Conservation (phyloP, 306 rosid genomes). For the Trifolium dubium region DNA sequence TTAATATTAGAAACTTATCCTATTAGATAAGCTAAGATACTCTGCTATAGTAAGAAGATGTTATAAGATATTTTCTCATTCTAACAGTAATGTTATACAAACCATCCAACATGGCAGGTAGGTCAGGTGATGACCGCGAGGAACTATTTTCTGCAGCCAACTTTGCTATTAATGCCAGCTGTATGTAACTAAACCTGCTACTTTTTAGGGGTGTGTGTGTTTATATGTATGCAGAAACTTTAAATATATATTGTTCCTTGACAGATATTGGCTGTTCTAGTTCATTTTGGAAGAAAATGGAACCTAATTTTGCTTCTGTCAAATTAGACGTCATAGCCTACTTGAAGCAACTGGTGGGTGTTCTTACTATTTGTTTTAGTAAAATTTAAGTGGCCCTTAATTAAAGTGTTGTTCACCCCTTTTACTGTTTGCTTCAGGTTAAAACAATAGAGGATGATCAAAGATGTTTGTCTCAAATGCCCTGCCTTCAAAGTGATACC, state of each 20-base stretch:
- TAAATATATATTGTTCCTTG: constrained; percentile 22
- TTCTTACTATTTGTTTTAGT: constrained; percentile 33
- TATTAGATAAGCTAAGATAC: neutral
- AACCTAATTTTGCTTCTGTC: constrained; percentile 64
- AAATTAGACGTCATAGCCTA: constrained; percentile 53
- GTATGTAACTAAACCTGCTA: constrained; percentile 56
- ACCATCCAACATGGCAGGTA: constrained; percentile 59
- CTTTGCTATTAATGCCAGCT: constrained; percentile 66
- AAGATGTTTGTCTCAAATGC: constrained; percentile 51
- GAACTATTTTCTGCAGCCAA: constrained; percentile 77
- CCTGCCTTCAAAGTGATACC: constrained; percentile 50
- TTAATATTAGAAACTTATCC: neutral
- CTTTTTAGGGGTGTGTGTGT: constrained; percentile 14
- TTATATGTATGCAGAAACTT: constrained; percentile 10
- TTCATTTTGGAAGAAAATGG: constrained; percentile 83
- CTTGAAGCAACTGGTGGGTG: constrained; percentile 75
- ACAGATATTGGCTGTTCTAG: constrained; percentile 76
- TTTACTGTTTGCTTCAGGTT: constrained; percentile 52
- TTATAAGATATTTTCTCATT: neutral
- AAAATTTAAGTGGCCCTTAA: constrained; percentile 38
- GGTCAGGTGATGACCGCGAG: constrained; percentile 69
- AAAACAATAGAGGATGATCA: constrained; percentile 58
- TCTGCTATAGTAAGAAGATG: neutral
- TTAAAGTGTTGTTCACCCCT: constrained; percentile 16
- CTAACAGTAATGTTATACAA: constrained; percentile 21